Conservation (phyloP, 2,329 filamentous ascomycete species). For the Leptosphaerulina australis region DNA sequence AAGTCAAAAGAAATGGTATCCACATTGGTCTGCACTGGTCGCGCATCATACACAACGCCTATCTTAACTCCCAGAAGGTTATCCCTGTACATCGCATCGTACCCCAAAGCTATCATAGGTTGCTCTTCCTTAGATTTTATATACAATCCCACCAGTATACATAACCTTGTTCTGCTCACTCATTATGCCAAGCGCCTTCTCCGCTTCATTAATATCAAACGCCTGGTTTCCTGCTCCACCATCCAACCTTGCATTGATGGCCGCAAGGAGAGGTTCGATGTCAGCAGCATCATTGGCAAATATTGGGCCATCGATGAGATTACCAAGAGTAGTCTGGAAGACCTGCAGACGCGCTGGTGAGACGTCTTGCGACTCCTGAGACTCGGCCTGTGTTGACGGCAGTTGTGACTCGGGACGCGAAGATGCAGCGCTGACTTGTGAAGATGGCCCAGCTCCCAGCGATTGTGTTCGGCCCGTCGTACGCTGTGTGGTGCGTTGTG, state of each 20-base stretch:
- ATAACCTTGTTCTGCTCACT: conserved; percentile 88
- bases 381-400: conserved; percentile 58
- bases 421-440: conserved; percentile 75
- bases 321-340: conserved; percentile 83
- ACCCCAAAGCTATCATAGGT: neutral
- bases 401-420: conserved; percentile 78
- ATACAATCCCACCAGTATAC: conserved; percentile 59
- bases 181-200: conserved; percentile 78
- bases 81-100: neutral
- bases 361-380: conserved; percentile 57
- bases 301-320: conserved; percentile 79
- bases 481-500: conserved; percentile 54
- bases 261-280: conserved; percentile 73
- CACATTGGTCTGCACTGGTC: neutral
- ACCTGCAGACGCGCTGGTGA: conserved; percentile 67
- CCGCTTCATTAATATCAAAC: conserved; percentile 75
- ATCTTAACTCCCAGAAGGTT: neutral
- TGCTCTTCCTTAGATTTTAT: conserved; percentile 49
- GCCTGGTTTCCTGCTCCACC: conserved; percentile 60
- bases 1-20: too few species aligned
- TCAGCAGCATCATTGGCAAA: conserved; percentile 86
- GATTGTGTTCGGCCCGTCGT: conserved; percentile 44
- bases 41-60: neutral
- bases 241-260: conserved; percentile 76
- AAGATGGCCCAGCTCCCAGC: conserved; percentile 51